phyloP scores from a whole-genome alignment of 2,329 filamentous ascomycete genomes.

The Madurella fahalii region DNA sequence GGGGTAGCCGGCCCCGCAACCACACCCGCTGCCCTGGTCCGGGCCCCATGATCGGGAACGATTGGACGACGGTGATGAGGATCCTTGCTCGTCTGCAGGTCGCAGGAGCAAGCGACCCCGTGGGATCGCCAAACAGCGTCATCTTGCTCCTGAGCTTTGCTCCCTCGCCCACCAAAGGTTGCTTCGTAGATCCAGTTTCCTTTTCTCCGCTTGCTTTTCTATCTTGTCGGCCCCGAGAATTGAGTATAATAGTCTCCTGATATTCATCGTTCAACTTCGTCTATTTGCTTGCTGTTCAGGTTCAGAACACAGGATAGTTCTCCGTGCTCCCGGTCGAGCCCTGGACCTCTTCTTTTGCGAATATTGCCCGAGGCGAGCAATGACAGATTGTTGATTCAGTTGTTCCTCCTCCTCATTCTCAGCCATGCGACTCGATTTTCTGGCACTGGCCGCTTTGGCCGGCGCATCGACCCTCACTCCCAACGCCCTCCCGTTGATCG shows the following conservation, averaged over 20 bases:
- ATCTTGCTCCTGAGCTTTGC: not conserved
- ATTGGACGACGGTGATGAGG: slow-evolving; percentile 16
- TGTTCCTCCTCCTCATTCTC: not conserved
- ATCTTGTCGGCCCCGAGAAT: not conserved
- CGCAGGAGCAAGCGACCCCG: slow-evolving; percentile 7
- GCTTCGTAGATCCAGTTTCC: not conserved
- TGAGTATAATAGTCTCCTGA: not conserved
- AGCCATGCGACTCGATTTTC: slow-evolving; percentile 29
- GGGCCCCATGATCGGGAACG: slow-evolving; percentile 12
- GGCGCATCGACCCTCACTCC: slow-evolving; percentile 52
- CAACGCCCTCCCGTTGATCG: slow-evolving; percentile 53
- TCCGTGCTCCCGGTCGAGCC: not conserved
- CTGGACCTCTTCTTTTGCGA: not conserved
- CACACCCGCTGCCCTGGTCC: slow-evolving; percentile 12
- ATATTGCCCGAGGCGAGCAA: not conserved
- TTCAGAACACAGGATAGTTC: not conserved
- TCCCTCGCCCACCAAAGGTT: not conserved
- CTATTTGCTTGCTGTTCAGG: not conserved
- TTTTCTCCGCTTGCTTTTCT: not conserved
- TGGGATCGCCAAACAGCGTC: not conserved
- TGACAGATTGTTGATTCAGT: slow-evolving; percentile 2
- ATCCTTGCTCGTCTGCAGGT: slow-evolving; percentile 10
- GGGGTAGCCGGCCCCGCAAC: slow-evolving; percentile 6
- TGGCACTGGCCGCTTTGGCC: slow-evolving; percentile 35
- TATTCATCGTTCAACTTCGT: not conserved